Conservation (phyloP, 2,329 filamentous ascomycete species). For the Aspergillus intermedius region DNA sequence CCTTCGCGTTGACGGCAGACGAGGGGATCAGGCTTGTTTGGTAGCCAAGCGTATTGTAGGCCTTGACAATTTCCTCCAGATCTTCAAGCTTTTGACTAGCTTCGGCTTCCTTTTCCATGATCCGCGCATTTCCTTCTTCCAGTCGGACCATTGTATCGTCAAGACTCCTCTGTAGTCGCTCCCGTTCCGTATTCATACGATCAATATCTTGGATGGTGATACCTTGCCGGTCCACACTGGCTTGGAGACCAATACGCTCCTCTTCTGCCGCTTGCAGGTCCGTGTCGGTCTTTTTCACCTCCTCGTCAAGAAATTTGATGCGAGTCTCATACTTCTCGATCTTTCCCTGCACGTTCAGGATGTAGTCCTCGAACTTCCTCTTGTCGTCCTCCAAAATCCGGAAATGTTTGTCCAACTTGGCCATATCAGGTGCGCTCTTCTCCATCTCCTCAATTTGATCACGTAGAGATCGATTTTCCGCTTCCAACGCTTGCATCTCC, state of each 20-base stretch:
- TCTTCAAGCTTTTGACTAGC: constrained; percentile 82
- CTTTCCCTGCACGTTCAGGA: constrained; percentile 72
- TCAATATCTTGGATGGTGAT: constrained; percentile 98
- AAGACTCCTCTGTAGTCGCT: constrained; percentile 82
- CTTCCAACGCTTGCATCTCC: constrained; percentile 78
- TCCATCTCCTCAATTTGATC: constrained; percentile 86
- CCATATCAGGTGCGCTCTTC: constrained; percentile 76
- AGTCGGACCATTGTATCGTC: constrained; percentile 68
- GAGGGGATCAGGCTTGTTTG: constrained; percentile 85
- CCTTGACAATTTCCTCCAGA: constrained; percentile 81
- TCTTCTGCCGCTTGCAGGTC: constrained; percentile 76
- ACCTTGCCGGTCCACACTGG: constrained; percentile 82
- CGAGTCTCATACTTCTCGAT: constrained; percentile 82
- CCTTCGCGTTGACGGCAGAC: constrained; percentile 78
- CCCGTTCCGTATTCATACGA: constrained; percentile 93
- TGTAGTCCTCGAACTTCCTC: constrained; percentile 93
- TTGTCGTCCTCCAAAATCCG: constrained; percentile 92
- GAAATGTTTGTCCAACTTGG: constrained; percentile 79
- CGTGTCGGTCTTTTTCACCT: constrained; percentile 68
- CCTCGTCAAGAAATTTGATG: constrained; percentile 74
- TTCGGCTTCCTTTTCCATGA: constrained; percentile 81
- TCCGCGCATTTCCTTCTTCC: constrained; percentile 77
- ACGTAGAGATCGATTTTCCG: constrained; percentile 70
- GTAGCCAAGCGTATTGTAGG: constrained; percentile 91
- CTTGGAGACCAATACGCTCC: constrained; percentile 72